A percentile compares a stretch with the other conserved stretches of the same genome.
These are phyloP conservation scores for Nephelium lappaceum DNA, from an alignment of 345 rosid species.

Conservation along the genomic window DNA sequence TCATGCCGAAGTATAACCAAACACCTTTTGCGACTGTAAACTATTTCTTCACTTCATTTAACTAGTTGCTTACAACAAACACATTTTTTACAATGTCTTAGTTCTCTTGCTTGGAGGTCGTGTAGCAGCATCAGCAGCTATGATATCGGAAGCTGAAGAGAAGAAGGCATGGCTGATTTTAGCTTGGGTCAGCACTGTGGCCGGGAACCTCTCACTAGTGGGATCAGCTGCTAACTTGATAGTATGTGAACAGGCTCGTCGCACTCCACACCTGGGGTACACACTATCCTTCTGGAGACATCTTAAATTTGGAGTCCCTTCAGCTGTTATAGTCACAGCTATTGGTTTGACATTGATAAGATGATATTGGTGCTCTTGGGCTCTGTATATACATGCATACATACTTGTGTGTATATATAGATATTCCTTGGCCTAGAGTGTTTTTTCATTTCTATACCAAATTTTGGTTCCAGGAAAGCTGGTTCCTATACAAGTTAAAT, in stretches of 20 bases:
- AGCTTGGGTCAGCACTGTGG: constrained; percentile 89
- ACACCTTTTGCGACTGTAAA: background rate
- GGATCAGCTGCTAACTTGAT: constrained; percentile 93
- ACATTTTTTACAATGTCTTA: constrained; percentile 19
- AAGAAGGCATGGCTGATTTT: constrained; percentile 85
- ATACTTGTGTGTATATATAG: background rate
- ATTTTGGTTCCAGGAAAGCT: background rate
- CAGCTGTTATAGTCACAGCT: constrained; percentile 68
- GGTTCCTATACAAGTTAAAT: background rate
- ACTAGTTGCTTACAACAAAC: background rate
- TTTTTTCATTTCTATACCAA: background rate
- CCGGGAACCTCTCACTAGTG: constrained; percentile 77
- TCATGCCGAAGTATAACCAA: background rate
- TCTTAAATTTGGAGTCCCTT: constrained; percentile 76
- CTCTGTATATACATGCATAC: background rate
- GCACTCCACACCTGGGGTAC: constrained; percentile 52
- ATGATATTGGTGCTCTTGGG: constrained; percentile 14
- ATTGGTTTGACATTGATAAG: constrained; percentile 60
- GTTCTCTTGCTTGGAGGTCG: constrained; percentile 75
- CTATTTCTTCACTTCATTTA: background rate
- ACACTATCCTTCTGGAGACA: constrained; percentile 73
- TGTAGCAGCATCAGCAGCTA: constrained; percentile 77
- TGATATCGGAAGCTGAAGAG: constrained; percentile 49
- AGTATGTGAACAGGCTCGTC: constrained; percentile 82
- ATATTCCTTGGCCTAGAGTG: background rate